Percentiles rank a stretch among this genome's conserved stretches.
Conservation (phyloP, 805 yeast species). For the Lipomyces oligophaga region DNA sequence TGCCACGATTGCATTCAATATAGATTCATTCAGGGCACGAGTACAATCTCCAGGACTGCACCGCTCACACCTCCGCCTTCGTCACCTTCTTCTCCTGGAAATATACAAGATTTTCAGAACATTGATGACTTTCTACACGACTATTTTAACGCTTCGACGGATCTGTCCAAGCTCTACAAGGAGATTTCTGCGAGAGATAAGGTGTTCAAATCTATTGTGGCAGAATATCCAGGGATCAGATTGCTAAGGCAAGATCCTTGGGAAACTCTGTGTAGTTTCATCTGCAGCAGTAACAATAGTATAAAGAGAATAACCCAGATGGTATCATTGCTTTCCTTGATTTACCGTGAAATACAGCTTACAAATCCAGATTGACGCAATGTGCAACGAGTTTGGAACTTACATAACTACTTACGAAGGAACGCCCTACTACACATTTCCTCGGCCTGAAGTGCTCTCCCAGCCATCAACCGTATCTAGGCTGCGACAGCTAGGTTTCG, state of each 20-base stretch:
- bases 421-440: slow-evolving; percentile 65
- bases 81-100: too few relatives aligned
- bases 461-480: slow-evolving; percentile 39
- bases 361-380: slow-evolving; percentile 42
- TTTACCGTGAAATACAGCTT: not conserved
- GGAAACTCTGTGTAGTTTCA: slow-evolving; percentile 88
- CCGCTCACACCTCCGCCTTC: too few relatives aligned
- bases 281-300: slow-evolving; percentile 94
- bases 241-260: slow-evolving; percentile 93
- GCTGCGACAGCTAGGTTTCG: slow-evolving; percentile 57
- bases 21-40: too few relatives aligned
- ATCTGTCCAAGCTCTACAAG: slow-evolving; percentile 50
- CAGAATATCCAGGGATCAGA: slow-evolving; percentile 62
- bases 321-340: slow-evolving; percentile 46
- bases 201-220: slow-evolving; percentile 40
- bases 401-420: slow-evolving; percentile 53
- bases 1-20: slow-evolving; percentile 41
- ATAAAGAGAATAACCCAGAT: slow-evolving; percentile 88
- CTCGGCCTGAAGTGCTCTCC: slow-evolving; percentile 46
- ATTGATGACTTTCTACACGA: slow-evolving; percentile 49
- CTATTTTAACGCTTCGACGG: slow-evolving; percentile 66
- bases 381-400: slow-evolving; percentile 69
- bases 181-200: slow-evolving; percentile 61
- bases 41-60: not conserved
- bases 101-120: too few relatives aligned